Evolutionary conservation across 2,329 filamentous ascomycete species (phyloP).

Genomic region (Cryphonectria parasitica): DNA sequence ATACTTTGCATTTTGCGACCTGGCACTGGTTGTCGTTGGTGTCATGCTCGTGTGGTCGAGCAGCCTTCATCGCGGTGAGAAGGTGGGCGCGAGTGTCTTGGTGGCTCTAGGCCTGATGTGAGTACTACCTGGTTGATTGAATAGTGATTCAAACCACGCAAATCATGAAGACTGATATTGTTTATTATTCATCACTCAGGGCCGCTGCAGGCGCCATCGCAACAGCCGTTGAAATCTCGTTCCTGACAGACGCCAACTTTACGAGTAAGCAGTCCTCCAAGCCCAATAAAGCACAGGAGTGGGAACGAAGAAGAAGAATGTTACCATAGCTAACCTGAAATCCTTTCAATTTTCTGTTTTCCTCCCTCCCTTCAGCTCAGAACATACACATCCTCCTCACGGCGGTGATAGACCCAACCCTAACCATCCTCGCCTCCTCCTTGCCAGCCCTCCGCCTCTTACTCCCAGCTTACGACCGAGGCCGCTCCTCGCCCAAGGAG

Average conservation of each 20-base stretch:
- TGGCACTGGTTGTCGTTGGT: slow-evolving; percentile 15
- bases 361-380: not conserved
- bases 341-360: not conserved
- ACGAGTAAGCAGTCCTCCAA: not conserved
- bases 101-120: slow-evolving; percentile 16
- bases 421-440: slow-evolving; percentile 14
- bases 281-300: not conserved
- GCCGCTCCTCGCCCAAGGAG: slow-evolving; percentile 12
- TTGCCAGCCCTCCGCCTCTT: slow-evolving; percentile 22
- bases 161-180: not conserved
- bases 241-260: slow-evolving; percentile 18
- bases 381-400: slow-evolving; percentile 20
- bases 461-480: not conserved
- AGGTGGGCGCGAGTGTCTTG: slow-evolving; percentile 14
- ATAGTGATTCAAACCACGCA: not conserved
- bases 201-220: slow-evolving; percentile 15
- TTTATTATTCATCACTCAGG: not conserved
- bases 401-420: slow-evolving; percentile 17
- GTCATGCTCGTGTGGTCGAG: slow-evolving; percentile 19
- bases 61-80: slow-evolving; percentile 11
- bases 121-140: not conserved
- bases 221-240: slow-evolving; percentile 13
- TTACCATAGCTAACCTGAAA: not conserved
- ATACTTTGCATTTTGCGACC: slow-evolving; percentile 19
- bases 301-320: not conserved